Conservation (phyloP, 1,284 basidiomycete species). For the Volvariella volvacea region DNA sequence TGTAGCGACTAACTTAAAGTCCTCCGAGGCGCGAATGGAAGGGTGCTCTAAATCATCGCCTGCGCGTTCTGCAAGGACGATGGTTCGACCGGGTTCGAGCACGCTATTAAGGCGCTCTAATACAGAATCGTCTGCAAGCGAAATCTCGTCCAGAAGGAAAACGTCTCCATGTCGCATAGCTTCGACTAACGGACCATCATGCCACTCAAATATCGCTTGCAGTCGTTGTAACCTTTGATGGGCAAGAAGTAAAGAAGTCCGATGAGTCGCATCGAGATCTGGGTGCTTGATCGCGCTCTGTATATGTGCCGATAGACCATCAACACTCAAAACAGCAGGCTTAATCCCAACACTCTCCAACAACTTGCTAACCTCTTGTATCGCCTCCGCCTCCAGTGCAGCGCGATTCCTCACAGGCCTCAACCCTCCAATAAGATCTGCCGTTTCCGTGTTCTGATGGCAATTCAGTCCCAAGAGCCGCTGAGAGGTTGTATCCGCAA, state of each 20-base stretch:
- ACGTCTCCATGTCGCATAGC: conserved; percentile 87
- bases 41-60: conserved; percentile 70
- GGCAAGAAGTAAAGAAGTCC: conserved; percentile 30
- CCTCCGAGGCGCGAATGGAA: conserved; percentile 54
- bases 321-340: conserved; percentile 20
- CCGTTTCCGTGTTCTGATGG: conserved; percentile 99
- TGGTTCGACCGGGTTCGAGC: conserved; percentile 83
- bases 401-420: conserved; percentile 85
- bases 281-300: conserved; percentile 27
- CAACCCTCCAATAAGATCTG: conserved; percentile 93
- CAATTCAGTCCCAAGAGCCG: conserved; percentile 82
- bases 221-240: conserved; percentile 39
- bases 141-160: conserved; percentile 95
- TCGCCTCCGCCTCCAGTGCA: conserved; percentile 36
- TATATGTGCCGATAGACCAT: conserved; percentile 30
- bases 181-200: conserved; percentile 89
- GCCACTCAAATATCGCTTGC: conserved; percentile 92
- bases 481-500: conserved; percentile 64
- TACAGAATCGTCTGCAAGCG: conserved; percentile 96
- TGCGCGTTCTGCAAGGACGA: conserved; percentile 92
- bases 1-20: conserved; percentile 91
- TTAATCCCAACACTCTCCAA: conserved; percentile 36
- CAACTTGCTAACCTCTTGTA: conserved; percentile 33
- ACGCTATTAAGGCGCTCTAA: conserved; percentile 97
- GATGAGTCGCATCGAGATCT: conserved; percentile 22